phyloP scores from a whole-genome alignment of 345 rosid species.

The Pistacia atlantica region DNA sequence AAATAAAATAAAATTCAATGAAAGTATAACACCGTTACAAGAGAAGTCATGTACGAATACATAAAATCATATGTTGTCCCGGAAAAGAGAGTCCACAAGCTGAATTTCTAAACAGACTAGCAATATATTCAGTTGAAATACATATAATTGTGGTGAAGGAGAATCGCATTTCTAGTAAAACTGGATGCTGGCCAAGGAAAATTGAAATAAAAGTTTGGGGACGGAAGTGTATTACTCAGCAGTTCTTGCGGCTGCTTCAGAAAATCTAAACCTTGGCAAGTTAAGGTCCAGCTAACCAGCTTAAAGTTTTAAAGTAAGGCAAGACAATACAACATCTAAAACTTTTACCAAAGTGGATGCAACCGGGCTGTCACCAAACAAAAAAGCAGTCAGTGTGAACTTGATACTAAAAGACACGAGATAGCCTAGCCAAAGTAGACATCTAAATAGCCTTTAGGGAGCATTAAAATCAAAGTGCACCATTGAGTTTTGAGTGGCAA shows the following conservation, averaged over 20 bases:
- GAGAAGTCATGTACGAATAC: neutral
- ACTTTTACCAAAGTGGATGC: neutral
- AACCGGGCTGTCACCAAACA: neutral
- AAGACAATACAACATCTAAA: neutral
- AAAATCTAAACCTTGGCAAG: neutral
- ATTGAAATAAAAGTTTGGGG: neutral
- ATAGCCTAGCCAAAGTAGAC: neutral
- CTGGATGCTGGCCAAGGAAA: neutral
- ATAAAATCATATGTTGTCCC: neutral
- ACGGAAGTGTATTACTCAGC: neutral
- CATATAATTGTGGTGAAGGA: neutral
- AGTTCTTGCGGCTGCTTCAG: neutral
- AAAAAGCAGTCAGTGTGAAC: neutral
- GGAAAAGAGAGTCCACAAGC: neutral
- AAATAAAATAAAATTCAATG: neutral
- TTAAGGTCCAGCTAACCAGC: neutral
- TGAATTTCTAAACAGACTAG: neutral
- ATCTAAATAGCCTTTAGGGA: neutral
- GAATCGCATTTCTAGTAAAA: neutral
- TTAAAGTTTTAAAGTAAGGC: slow-evolving; percentile 1
- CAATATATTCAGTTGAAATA: neutral
- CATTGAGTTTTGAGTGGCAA: neutral
- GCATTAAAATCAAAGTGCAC: neutral
- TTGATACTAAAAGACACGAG: neutral
- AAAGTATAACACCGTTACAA: neutral